Evolutionary conservation across 164 flowering plant species (phyloP).

Genomic region (Magnolia changhungtana): DNA sequence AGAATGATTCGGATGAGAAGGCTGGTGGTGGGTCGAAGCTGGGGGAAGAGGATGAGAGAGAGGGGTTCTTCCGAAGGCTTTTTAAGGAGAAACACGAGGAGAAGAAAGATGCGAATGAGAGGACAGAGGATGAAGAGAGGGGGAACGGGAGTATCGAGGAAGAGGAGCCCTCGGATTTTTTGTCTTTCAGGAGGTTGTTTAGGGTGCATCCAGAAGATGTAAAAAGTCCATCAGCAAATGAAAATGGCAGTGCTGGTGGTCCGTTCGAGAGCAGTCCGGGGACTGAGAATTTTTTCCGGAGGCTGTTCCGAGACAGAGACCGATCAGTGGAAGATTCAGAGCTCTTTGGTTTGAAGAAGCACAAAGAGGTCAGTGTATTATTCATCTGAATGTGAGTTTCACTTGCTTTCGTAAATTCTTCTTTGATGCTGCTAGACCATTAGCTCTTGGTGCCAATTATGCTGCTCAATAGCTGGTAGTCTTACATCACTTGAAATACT

Average conservation of each 20-base stretch:
- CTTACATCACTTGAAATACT: background rate
- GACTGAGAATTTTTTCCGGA: slow-evolving; percentile 88
- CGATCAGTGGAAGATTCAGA: slow-evolving; percentile 94
- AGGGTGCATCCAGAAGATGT: slow-evolving; percentile 91
- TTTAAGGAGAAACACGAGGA: slow-evolving; percentile 85
- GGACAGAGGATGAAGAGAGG: slow-evolving; percentile 44
- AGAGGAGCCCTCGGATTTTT: slow-evolving; percentile 68
- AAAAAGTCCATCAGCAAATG: slow-evolving; percentile 37
- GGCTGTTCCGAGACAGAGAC: slow-evolving; percentile 89
- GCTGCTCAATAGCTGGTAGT: background rate
- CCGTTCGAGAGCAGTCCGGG: slow-evolving; percentile 88
- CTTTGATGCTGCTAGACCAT: background rate
- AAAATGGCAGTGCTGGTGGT: slow-evolving; percentile 37
- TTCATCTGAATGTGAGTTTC: background rate
- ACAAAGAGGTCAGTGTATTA: slow-evolving; percentile 60
- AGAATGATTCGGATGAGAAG: slow-evolving; percentile 56
- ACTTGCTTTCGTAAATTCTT: background rate
- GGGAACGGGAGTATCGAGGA: slow-evolving; percentile 23
- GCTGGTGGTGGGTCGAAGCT: slow-evolving; percentile 22
- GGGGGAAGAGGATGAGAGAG: slow-evolving; percentile 78
- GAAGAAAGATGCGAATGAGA: slow-evolving; percentile 63
- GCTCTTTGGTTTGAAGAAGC: slow-evolving; percentile 72
- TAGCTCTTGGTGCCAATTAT: background rate
- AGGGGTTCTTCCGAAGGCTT: slow-evolving; percentile 80
- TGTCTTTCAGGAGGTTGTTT: slow-evolving; percentile 74